phyloP scores from a whole-genome alignment of 2,329 filamentous ascomycete genomes.

The Fusarium temperatum region DNA sequence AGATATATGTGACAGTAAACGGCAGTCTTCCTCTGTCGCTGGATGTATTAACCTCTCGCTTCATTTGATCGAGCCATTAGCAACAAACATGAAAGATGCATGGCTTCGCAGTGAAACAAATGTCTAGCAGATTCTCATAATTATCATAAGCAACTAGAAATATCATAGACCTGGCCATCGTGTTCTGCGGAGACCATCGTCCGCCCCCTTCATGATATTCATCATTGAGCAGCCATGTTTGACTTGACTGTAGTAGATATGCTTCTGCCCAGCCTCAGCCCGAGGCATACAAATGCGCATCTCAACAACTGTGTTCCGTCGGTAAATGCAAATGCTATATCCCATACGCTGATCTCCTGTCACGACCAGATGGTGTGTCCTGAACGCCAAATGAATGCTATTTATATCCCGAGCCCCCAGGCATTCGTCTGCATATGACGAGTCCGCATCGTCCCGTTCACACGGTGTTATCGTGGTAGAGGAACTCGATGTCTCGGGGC shows the following conservation, averaged over 20 bases:
- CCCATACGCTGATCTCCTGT: slow-evolving; percentile 7
- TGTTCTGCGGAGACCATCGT: background rate
- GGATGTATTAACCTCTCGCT: background rate
- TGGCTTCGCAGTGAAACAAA: background rate
- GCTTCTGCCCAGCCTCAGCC: slow-evolving; percentile 10
- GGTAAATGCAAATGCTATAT: slow-evolving; percentile 27
- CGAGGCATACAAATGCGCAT: slow-evolving; percentile 1
- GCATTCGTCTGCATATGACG: background rate
- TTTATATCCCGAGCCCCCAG: slow-evolving; percentile 21
- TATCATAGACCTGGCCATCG: background rate
- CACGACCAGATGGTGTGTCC: slow-evolving; percentile 18
- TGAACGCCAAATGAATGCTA: slow-evolving; percentile 37
- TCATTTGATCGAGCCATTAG: background rate
- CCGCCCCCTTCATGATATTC: slow-evolving; percentile 1
- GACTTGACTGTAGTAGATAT: slow-evolving; percentile 1
- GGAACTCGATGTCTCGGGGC: slow-evolving; percentile 89
- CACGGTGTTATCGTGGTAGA: slow-evolving; percentile 90
- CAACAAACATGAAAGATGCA: background rate
- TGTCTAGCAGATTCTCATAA: background rate
- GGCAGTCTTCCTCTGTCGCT: background rate
- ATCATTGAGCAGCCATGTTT: background rate
- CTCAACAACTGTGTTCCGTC: slow-evolving; percentile 3
- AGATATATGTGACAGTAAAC: background rate
- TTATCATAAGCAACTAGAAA: background rate
- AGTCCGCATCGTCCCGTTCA: slow-evolving; percentile 43